A percentile compares a stretch with the other conserved stretches of the same genome.
These are phyloP conservation scores for Trichophyton simii DNA, from an alignment of 2,329 filamentous ascomycete genomes.

Conservation along the genomic window DNA sequence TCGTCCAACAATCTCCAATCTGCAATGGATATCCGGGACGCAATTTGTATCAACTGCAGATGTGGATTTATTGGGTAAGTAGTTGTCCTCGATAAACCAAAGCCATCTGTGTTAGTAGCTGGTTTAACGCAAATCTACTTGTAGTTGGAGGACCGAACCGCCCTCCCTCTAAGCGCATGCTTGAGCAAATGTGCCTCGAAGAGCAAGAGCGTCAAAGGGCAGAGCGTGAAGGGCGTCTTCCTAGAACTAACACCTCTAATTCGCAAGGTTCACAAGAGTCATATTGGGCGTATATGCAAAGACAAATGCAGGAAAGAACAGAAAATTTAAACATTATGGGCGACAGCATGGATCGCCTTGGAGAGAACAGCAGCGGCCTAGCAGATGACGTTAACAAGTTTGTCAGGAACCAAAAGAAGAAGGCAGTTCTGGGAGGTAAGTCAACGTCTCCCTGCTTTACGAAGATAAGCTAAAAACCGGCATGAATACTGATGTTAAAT, in stretches of 20 bases:
- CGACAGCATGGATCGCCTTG: conserved; percentile 71
- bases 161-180: conserved; percentile 77
- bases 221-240: conserved; percentile 17
- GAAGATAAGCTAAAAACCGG: neutral
- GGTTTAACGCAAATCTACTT: neutral
- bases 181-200: conserved; percentile 65
- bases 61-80: conserved; percentile 64
- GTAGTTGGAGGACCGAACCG: conserved; percentile 70
- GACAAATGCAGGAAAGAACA: conserved; percentile 80
- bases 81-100: no score
- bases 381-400: conserved; percentile 80
- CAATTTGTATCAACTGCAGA: conserved; percentile 80
- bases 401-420: conserved; percentile 75
- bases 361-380: conserved; percentile 70
- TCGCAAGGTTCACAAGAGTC: conserved; percentile 41
- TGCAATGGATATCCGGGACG: conserved; percentile 94
- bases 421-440: conserved; percentile 57
- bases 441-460: conserved; percentile 4
- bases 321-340: conserved; percentile 73
- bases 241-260: neutral
- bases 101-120: neutral
- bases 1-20: conserved; percentile 81
- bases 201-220: conserved; percentile 43
- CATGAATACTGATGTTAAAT: conserved; percentile 5
- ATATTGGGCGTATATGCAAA: conserved; percentile 66